These are phyloP conservation scores for Periconia digitata DNA, from an alignment of 2,329 filamentous ascomycete species.

Conservation along the genomic window DNA sequence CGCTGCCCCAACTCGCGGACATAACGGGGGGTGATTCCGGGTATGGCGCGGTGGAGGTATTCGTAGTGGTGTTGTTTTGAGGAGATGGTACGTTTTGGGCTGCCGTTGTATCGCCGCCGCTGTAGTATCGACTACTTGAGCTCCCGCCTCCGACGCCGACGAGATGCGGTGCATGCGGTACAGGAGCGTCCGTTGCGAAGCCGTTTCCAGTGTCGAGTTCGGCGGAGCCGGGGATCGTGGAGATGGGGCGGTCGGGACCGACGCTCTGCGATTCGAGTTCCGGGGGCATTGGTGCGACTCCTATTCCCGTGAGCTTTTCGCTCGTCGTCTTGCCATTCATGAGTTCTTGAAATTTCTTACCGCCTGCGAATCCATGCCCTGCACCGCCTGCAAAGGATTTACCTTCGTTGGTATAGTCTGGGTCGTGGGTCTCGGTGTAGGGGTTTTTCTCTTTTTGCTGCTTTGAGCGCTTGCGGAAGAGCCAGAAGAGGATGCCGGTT, in stretches of 20 bases:
- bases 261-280: conserved; percentile 34
- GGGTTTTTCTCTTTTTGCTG: conserved; percentile 16
- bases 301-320: conserved; percentile 11
- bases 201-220: conserved; percentile 32
- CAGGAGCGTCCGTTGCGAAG: conserved; percentile 24
- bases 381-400: conserved; percentile 26
- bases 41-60: no score
- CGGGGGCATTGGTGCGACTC: neutral
- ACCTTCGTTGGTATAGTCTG: conserved; percentile 16
- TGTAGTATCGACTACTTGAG: conserved; percentile 1
- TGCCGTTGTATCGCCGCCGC: neutral
- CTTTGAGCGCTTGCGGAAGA: conserved; percentile 33
- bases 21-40: neutral
- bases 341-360: conserved; percentile 22
- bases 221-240: conserved; percentile 29
- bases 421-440: conserved; percentile 9
- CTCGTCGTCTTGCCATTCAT: conserved; percentile 10
- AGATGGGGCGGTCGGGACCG: conserved; percentile 30
- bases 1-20: conserved; percentile 24
- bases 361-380: conserved; percentile 25
- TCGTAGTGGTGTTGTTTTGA: no score
- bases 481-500: conserved; percentile 32
- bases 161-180: conserved; percentile 29
- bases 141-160: conserved; percentile 37
- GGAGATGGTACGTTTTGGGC: no score